phyloP scores from a whole-genome alignment of 805 yeast species.

The Metschnikowia cubensis region DNA sequence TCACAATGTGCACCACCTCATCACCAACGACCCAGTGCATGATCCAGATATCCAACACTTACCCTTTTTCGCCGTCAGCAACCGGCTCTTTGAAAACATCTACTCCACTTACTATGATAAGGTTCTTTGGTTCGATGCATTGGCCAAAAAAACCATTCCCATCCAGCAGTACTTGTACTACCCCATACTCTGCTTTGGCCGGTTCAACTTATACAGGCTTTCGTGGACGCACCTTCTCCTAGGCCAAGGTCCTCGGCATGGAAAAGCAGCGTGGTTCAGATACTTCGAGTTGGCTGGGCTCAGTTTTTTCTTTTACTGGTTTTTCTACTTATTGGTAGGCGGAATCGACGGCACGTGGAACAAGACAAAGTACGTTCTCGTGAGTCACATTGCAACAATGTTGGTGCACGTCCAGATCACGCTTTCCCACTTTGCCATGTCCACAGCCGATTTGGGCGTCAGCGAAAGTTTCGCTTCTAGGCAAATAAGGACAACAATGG shows the following conservation, averaged over 20 bases:
- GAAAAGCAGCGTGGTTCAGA: conserved; percentile 83
- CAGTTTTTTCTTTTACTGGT: conserved; percentile 73
- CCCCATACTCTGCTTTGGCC: conserved; percentile 74
- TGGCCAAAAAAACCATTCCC: conserved; percentile 56
- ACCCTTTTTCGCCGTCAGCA: conserved; percentile 85
- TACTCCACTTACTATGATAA: conserved; percentile 80
- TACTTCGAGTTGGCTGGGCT: conserved; percentile 74
- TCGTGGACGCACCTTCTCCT: conserved; percentile 72
- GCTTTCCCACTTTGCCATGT: conserved; percentile 88
- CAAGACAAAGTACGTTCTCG: conserved; percentile 57
- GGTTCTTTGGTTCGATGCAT: conserved; percentile 59
- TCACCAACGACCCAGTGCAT: conserved; percentile 90
- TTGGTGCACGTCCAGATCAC: conserved; percentile 93
- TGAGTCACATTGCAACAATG: conserved; percentile 80
- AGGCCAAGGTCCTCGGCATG: conserved; percentile 78
- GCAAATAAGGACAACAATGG: conserved; percentile 90
- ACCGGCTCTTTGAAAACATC: conserved; percentile 61
- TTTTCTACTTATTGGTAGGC: conserved; percentile 60
- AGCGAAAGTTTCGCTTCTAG: conserved; percentile 75
- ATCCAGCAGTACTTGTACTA: conserved; percentile 70
- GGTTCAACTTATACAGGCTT: conserved; percentile 78
- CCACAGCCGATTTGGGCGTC: conserved; percentile 80
- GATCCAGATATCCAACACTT: conserved; percentile 93
- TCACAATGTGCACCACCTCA: conserved; percentile 88
- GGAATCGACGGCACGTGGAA: conserved; percentile 50